Evolutionary conservation across 192 early-diverging fungal genomes (phyloP).

Genomic region (Backusella sp.): DNA sequence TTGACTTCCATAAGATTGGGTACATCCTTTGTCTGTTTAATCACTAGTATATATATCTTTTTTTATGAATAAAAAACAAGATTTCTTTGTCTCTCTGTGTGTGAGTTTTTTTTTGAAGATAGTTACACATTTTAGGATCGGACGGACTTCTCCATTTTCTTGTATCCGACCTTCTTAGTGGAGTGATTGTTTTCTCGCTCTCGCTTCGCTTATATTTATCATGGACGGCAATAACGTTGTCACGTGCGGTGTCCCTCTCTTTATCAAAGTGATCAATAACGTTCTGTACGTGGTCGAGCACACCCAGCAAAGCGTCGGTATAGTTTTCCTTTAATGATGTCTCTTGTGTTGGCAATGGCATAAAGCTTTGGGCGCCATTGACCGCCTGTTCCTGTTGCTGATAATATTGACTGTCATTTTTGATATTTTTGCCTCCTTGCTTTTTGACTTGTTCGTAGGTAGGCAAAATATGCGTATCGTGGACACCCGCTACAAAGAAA

Average conservation of each 20-base stretch:
- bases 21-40: neutral
- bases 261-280: slow-evolving; percentile 39
- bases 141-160: slow-evolving; percentile 13
- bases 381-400: slow-evolving; percentile 16
- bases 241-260: slow-evolving; percentile 35
- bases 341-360: neutral
- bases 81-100: neutral
- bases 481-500: slow-evolving; percentile 34
- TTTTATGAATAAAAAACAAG: neutral
- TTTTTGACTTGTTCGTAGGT: slow-evolving; percentile 23
- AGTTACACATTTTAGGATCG: slow-evolving; percentile 11
- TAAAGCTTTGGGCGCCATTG: neutral
- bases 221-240: slow-evolving; percentile 33
- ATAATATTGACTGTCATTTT: slow-evolving; percentile 13
- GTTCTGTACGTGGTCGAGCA: slow-evolving; percentile 34
- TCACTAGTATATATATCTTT: neutral
- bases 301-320: neutral
- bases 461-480: slow-evolving; percentile 23
- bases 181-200: slow-evolving; percentile 11
- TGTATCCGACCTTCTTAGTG: neutral
- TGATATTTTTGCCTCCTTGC: neutral
- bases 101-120: no score
- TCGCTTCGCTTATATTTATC: slow-evolving; percentile 13
- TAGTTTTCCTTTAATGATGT: neutral
- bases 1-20: slow-evolving; percentile 30